phyloP scores from a whole-genome alignment of 1,139 yeast species.

The Zygosaccharomyces sapae region DNA sequence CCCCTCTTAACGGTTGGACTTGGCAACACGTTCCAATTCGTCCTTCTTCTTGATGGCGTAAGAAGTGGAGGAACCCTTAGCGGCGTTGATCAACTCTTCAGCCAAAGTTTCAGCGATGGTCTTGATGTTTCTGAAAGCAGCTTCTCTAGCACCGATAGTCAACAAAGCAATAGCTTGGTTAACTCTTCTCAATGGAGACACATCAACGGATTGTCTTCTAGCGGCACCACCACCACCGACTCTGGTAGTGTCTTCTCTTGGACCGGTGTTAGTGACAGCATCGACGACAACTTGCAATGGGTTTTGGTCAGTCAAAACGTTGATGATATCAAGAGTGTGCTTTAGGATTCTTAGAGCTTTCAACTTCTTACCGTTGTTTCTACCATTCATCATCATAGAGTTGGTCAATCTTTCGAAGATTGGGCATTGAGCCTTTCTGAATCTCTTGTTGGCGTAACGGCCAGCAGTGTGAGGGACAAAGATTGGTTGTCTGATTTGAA shows the following conservation, averaged over 20 bases:
- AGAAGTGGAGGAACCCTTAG: constrained; percentile 99
- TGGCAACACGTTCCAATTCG: constrained; percentile 99
- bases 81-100: constrained; percentile 99
- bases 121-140: constrained; percentile 99
- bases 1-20: constrained; percentile 91
- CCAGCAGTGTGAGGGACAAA: constrained; percentile 99
- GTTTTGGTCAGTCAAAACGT: constrained; percentile 98
- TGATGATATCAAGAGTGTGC: constrained; percentile 97
- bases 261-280: constrained; percentile 99
- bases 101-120: constrained; percentile 99
- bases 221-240: constrained; percentile 99
- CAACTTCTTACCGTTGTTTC: constrained; percentile 99
- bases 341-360: constrained; percentile 99
- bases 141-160: constrained; percentile 99
- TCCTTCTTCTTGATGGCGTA: constrained; percentile 99
- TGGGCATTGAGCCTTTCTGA: constrained; percentile 99
- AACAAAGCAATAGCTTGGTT: constrained; percentile 98
- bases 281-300: constrained; percentile 99
- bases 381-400: constrained; percentile 99
- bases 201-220: constrained; percentile 99
- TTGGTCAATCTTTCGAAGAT: constrained; percentile 98
- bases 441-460: constrained; percentile 99
- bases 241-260: constrained; percentile 99
- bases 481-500: constrained; percentile 96
- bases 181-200: constrained; percentile 99